phyloP scores from a whole-genome alignment of 305 asterid species.

The Fraxinus velutina region DNA sequence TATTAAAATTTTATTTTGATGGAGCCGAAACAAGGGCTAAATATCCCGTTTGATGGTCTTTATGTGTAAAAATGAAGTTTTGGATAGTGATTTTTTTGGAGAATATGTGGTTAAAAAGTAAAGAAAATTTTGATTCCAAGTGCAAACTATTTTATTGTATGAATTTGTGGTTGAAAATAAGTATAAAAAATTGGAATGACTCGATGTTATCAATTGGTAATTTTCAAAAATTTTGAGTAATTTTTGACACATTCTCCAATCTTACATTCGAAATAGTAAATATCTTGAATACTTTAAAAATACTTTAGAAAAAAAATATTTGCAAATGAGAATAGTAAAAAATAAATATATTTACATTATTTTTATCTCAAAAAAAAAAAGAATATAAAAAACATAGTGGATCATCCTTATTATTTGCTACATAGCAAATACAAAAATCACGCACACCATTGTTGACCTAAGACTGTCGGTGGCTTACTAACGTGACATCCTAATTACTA shows the following conservation, averaged over 20 bases:
- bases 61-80: too few species aligned
- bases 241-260: not conserved
- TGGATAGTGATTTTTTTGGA: too few species aligned
- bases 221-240: too few species aligned
- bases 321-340: not conserved
- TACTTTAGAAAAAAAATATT: not conserved
- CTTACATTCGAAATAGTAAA: not conserved
- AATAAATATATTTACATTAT: not conserved
- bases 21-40: too few species aligned
- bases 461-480: slow-evolving; percentile 29
- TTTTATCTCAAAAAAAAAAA: not conserved
- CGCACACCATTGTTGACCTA: not conserved
- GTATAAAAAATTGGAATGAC: not conserved
- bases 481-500: not conserved
- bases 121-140: too few species aligned
- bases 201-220: not conserved
- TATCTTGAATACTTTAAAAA: not conserved
- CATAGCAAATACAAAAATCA: not conserved
- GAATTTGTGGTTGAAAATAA: too few species aligned
- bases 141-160: too few species aligned
- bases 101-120: too few species aligned
- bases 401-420: not conserved
- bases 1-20: too few species aligned
- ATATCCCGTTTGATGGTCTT: too few species aligned
- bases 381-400: not conserved